Base-by-base conservation (phyloP, 2,329 filamentous ascomycete species). In the Pseudocercospora crystallina region DNA sequence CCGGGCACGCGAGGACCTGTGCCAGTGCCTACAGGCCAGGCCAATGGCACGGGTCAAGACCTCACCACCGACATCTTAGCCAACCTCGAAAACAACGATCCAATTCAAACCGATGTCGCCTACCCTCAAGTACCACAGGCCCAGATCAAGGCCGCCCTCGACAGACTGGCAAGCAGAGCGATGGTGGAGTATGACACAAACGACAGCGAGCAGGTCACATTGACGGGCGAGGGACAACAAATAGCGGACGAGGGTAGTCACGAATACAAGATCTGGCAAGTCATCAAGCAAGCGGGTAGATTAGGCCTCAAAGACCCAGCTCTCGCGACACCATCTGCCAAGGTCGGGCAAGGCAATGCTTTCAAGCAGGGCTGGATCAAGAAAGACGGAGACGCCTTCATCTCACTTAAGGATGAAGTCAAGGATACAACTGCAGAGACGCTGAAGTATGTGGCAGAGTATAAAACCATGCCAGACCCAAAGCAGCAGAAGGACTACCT, bases 261-360 rank as follows among this genome's bases (percentile, higher is more conserved):
- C 55, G 76, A 79, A 64, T 76, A 68, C 65, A 76, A 74, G 57
- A 75, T 78, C 43, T 79, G 75, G 75, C 69, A 74, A 52, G 71
- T 71, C 5, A 72, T 78, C 40, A 71, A 72, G 60, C 65, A 71
- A 49, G 68, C 67, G 41, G 76, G 75, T 13, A 72, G 69, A 52
- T 58, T 78, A 33, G 65, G 68, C 11, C 69, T 76, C 43, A 77
- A 78, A 61, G 75, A 77, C 53, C 64, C 77, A 30, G 69, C 72
- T 47, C 84, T 92, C 58, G 86, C 87, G 49, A 83, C 87, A 70
- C 88, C 89, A 70, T 84, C 76, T 41, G 85, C 85, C 43, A 92
- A 89, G 74, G 78, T 96, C 54, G 94, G 94, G n/a, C 87, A 94
- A 69, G 90, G 90, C 63, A 95, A 94, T 75, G 92, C 92, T 31